Conservation (phyloP, 768 basidiomycete genomes). For the Piloderma croceum region DNA sequence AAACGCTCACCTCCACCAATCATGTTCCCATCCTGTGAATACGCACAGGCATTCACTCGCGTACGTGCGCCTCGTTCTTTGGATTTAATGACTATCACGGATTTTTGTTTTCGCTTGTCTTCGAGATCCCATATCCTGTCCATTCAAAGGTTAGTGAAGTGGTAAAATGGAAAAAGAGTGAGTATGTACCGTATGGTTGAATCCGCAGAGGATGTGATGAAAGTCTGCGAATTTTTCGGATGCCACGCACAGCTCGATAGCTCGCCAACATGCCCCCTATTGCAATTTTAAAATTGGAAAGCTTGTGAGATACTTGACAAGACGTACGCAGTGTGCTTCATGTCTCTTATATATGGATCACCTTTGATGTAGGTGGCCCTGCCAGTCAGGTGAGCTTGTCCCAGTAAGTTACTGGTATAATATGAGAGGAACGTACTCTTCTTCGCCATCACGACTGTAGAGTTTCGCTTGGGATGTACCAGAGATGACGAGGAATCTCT, state of each 20-base stretch:
- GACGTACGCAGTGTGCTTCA: conserved; percentile 94
- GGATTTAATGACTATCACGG: conserved; percentile 93
- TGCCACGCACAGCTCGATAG: conserved; percentile 89
- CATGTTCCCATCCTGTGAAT: conserved; percentile 82
- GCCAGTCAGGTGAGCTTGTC: conserved; percentile 45
- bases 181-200: conserved; percentile 81
- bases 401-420: conserved; percentile 19
- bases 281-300: conserved; percentile 4
- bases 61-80: conserved; percentile 93
- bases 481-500: conserved; percentile 80
- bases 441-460: conserved; percentile 90
- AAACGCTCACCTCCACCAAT: conserved; percentile 75
- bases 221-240: conserved; percentile 75
- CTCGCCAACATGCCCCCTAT: conserved; percentile 91
- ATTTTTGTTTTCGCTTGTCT: conserved; percentile 89
- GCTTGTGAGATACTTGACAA: conserved; percentile 6
- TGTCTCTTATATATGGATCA: conserved; percentile 96
- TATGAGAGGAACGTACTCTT: conserved; percentile 56
- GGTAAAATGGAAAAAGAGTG: conserved; percentile 1
- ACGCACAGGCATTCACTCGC: conserved; percentile 81
- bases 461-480: conserved; percentile 85
- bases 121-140: conserved; percentile 90
- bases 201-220: conserved; percentile 93
- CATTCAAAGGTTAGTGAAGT: conserved; percentile 3
- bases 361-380: conserved; percentile 86